Evolutionary conservation across 2,329 filamentous ascomycete genomes (phyloP), one percentile per base, ranked within the genome.

Genomic region (Neocucurbitaria cava): DNA sequence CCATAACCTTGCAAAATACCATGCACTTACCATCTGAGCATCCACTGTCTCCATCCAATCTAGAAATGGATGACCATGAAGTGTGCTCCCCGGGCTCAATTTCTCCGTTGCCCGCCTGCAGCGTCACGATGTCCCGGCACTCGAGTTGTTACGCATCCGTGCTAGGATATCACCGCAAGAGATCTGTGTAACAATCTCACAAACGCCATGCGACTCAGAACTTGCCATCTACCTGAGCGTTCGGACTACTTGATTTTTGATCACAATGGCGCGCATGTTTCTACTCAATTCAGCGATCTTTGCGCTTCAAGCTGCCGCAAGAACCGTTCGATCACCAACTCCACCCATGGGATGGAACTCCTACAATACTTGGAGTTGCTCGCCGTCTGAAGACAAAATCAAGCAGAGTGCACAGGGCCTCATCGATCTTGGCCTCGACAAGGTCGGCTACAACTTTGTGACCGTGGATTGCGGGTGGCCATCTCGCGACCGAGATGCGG

Each of bases 381-480:
- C 70, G 1, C 81, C 81, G 0, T 81, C 74, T 36, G 80, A 85
- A 58, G 69, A 60, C 0, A 81, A 81, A 33, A 79, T 85, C 21
- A 77, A 79, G 38, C 70, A 75, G 2, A 86, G 84, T 52, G 82
- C 83, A 0, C 72, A 83, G 38, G 84, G 82, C 0, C 68, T 87
- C 0, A 76, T 85, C 0, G 78, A 82, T 39, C 72, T 83, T 0
- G 83, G 83, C 0, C 76, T 87, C 0, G 76, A 77, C 0, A 75
- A 79, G 3, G 71, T 83, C 0, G 85, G 86, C 5, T 88, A 88
- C 62, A 77, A 73, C 1, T 81, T 82, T 50, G 81, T 87, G 28
- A 85, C 83, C 0, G 78, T 80, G 0, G 86, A 88, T 61, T 87
- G 84, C 49, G 85, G 86, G 0, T 88, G 85, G 86, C 78, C 72